phyloP scores from a whole-genome alignment of 306 rosid genomes.

The Trifolium dubium region DNA sequence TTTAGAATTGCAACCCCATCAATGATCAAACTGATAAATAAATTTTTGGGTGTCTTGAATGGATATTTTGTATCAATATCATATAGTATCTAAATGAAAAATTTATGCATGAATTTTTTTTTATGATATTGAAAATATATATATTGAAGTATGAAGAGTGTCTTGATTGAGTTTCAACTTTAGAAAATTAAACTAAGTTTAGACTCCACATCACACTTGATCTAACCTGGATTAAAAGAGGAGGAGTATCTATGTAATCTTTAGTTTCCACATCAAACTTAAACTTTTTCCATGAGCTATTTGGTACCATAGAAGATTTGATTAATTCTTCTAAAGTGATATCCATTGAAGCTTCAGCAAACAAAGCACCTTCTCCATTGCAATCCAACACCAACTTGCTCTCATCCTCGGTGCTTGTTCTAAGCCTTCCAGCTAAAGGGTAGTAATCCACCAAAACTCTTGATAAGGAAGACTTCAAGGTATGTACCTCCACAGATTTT shows the following conservation, averaged over 20 bases:
- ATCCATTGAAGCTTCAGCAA: constrained; percentile 80
- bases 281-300: constrained; percentile 72
- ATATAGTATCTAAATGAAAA: too few relatives aligned
- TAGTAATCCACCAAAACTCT: constrained; percentile 71
- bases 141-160: too few relatives aligned
- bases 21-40: too few relatives aligned
- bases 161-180: too few relatives aligned
- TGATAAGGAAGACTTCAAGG: constrained; percentile 61
- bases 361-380: constrained; percentile 75
- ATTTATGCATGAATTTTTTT: too few relatives aligned
- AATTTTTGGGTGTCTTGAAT: too few relatives aligned
- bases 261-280: constrained; percentile 48
- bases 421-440: constrained; percentile 81
- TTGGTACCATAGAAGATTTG: constrained; percentile 51
- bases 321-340: constrained; percentile 59
- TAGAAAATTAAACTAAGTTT: too few relatives aligned
- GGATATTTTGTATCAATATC: too few relatives aligned
- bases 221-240: constrained; percentile 79
- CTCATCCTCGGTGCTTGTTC: constrained; percentile 44
- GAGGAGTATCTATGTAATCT: constrained; percentile 58
- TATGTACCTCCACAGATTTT: constrained; percentile 49
- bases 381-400: constrained; percentile 77
- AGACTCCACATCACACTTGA: too few relatives aligned
- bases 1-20: too few relatives aligned
- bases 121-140: too few relatives aligned